Base-by-base conservation (phyloP, 305 asterid genomes). In the Fraxinus baroniana region DNA sequence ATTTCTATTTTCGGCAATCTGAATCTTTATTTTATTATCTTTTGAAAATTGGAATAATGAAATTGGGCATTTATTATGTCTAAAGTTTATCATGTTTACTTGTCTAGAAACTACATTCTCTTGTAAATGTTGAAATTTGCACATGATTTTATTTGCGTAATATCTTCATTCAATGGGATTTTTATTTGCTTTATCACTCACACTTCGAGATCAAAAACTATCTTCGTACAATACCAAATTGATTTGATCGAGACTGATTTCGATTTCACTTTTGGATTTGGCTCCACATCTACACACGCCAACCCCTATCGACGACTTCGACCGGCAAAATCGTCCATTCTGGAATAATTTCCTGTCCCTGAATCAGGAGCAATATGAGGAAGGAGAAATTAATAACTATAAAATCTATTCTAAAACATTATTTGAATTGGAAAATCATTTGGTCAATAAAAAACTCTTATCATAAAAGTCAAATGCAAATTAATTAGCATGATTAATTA, bases 391-490 rank as follows among this genome's bases (percentile, higher is more conserved):
- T 15, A 46, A 46, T 13, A 13, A 13, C 18, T 46, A 0, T 13
- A 46, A 46, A 46, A 46, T 49, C 18, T 49, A 10, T 44, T 13
- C 60, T 49, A 49, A 49, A 49, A 49, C 57, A 49, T 49, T 49
- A 49, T 13, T 49, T 49, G 60, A 13, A 49, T 3, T 49, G 60
- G 20, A 49, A 49, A 49, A 46, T 13, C 60, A 46, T 15, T 46
- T 60, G 28, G 1, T 2, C 24, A 60, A 49, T 22, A 57, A 22
- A 37, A 33, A 78, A 77, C 24, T 26, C 5, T 30, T 39, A 41
- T 3, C 12, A 18, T 46, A 7, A 64, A 71, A 78, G 85, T 85
- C 85, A 85, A 85, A 75, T 75, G 28, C 80, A 74, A n/a, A 73
- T 81, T 62, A n/a, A 73, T 81, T 62, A 62, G 32, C 13, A 60